phyloP scores from a whole-genome alignment of 2,329 filamentous ascomycete species.

The Phialophora expanda region DNA sequence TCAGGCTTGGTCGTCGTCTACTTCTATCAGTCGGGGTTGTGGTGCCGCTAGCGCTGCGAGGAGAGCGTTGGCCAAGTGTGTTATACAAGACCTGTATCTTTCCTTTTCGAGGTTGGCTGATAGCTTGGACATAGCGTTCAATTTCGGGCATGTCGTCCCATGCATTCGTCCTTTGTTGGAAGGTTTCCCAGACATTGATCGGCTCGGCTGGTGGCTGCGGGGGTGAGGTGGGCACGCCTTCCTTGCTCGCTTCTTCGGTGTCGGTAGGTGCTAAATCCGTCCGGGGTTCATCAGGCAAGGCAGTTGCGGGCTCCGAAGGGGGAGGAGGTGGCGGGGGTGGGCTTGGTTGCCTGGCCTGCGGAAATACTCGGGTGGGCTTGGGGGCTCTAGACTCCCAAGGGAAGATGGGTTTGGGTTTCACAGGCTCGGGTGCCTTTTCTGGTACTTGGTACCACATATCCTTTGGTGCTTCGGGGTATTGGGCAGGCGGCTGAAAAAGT shows the following conservation, averaged over 20 bases:
- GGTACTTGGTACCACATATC: conserved; percentile 90
- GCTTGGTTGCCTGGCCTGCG: conserved; percentile 42
- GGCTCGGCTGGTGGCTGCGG: conserved; percentile 13
- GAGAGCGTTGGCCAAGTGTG: conserved; percentile 35
- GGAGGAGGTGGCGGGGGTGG: conserved; percentile 37
- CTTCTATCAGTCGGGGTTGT: conserved; percentile 38
- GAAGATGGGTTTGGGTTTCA: conserved; percentile 72
- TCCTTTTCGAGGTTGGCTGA: conserved; percentile 66
- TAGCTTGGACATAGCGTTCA: conserved; percentile 78
- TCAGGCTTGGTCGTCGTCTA: conserved; percentile 61
- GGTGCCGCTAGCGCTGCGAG: conserved; percentile 25
- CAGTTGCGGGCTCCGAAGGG: conserved; percentile 13
- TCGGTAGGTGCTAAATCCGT: conserved; percentile 27
- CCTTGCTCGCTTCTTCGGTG: conserved; percentile 15
- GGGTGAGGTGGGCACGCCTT: conserved; percentile 15
- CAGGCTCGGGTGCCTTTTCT: conserved; percentile 58
- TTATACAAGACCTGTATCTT: conserved; percentile 51
- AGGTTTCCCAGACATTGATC: conserved; percentile 58
- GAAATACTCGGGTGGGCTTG: conserved; percentile 59
- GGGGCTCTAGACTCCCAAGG: conserved; percentile 82
- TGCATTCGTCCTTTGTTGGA: conserved; percentile 77
- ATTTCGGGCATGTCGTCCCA: conserved; percentile 95
- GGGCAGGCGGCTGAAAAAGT: conserved; percentile 75
- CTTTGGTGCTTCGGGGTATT: conserved; percentile 81
- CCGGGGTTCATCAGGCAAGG: conserved; percentile 9